Conservation (phyloP, 345 rosid species). For the Sisymbrium altissimum region DNA sequence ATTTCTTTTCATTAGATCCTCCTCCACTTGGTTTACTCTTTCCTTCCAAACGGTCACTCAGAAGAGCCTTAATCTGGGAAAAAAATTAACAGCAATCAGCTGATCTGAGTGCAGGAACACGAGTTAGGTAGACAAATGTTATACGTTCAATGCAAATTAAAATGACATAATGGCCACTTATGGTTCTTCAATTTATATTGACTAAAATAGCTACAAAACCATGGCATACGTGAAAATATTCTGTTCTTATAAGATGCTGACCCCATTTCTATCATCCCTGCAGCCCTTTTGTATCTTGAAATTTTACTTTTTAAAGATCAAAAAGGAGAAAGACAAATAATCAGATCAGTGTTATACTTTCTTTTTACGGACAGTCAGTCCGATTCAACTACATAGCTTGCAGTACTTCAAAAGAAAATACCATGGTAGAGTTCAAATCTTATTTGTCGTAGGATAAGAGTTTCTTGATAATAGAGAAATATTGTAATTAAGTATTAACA, state of each 20-base stretch:
- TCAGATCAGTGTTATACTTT: background rate
- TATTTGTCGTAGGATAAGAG: background rate
- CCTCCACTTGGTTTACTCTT: constrained; percentile 57
- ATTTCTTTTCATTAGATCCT: constrained; percentile 52
- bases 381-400: background rate
- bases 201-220: background rate
- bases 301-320: background rate
- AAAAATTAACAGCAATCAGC: constrained; percentile 7
- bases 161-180: background rate
- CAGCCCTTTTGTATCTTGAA: background rate
- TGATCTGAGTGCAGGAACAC: background rate
- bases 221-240: background rate
- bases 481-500: background rate
- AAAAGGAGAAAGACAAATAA: background rate
- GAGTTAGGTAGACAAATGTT: background rate
- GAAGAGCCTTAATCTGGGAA: constrained; percentile 67
- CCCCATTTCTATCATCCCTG: background rate
- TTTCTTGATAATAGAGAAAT: background rate
- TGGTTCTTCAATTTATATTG: background rate
- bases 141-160: background rate
- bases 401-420: background rate
- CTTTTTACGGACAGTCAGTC: background rate
- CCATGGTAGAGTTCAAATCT: background rate
- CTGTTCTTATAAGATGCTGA: constrained; percentile 1
- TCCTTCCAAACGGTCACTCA: constrained; percentile 85